Evolutionary conservation across 495 filamentous ascomycete genomes (phyloP).

Genomic region (Lasiosphaeria ovina): DNA sequence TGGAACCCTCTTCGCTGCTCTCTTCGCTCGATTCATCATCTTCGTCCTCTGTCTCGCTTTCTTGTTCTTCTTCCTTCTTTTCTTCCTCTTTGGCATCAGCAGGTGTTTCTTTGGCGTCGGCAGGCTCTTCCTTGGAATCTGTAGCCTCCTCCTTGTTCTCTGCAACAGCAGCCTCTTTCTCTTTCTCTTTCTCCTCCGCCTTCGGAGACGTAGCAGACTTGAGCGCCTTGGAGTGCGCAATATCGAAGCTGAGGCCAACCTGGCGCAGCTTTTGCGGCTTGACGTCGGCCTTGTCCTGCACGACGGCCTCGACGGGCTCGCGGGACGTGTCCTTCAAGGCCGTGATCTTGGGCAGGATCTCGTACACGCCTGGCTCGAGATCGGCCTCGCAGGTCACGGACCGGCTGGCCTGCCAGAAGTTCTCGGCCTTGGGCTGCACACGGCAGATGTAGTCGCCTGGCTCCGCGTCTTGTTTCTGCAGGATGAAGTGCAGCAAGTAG

Average conservation of each 20-base stretch:
- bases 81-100: not conserved
- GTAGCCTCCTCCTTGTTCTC: not conserved
- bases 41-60: constrained; percentile 2
- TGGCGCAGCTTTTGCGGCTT: constrained; percentile 69
- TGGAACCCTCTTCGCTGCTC: not conserved
- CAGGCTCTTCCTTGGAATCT: not conserved
- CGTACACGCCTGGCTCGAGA: constrained; percentile 67
- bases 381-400: constrained; percentile 67
- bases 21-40: constrained; percentile 6
- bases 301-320: constrained; percentile 53
- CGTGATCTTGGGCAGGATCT: constrained; percentile 66
- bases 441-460: constrained; percentile 67
- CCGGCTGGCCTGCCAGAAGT: constrained; percentile 51
- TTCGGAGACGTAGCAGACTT: constrained; percentile 51
- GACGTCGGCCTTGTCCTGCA: constrained; percentile 48
- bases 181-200: not conserved
- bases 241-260: constrained; percentile 65
- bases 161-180: not conserved
- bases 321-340: constrained; percentile 48
- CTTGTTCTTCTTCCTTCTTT: not conserved
- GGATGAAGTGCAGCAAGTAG: constrained; percentile 67
- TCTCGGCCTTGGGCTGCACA: constrained; percentile 35
- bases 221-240: constrained; percentile 64
- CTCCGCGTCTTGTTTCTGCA: constrained; percentile 64
- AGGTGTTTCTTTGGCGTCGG: not conserved